These are phyloP conservation scores for Mrakia gelida DNA, from an alignment of 768 basidiomycete species.

Conservation along the genomic window DNA sequence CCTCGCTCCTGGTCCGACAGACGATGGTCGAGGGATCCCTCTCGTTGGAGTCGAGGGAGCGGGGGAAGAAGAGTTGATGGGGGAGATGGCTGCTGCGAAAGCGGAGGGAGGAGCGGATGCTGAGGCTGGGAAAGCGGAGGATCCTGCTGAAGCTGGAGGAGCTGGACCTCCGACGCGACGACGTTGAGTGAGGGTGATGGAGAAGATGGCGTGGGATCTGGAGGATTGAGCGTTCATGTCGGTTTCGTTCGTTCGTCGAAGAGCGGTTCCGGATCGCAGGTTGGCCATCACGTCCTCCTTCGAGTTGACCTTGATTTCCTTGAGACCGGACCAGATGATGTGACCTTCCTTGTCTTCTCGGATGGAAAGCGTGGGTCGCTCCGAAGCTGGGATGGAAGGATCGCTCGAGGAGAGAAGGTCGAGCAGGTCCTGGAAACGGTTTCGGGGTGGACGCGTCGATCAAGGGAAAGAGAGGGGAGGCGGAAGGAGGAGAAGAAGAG, in stretches of 20 bases:
- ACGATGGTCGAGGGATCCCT: conserved; percentile 24
- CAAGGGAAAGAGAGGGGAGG: too few species aligned
- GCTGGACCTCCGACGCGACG: conserved; percentile 46
- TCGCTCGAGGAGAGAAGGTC: conserved; percentile 65
- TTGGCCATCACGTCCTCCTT: conserved; percentile 80
- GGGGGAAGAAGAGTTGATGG: not conserved
- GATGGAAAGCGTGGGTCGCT: conserved; percentile 66
- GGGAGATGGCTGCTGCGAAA: not conserved
- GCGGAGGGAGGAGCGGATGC: not conserved
- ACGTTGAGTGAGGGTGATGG: conserved; percentile 86
- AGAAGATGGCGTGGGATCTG: conserved; percentile 98
- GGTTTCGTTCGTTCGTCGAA: conserved; percentile 91
- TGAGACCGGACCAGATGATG: conserved; percentile 93
- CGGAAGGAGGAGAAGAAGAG: not conserved
- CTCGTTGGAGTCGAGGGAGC: conserved; percentile 19
- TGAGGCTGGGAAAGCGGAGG: not conserved
- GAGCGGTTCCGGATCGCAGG: conserved; percentile 80
- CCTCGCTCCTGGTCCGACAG: not conserved
- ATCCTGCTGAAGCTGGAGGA: conserved; percentile 10
- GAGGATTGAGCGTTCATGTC: conserved; percentile 99
- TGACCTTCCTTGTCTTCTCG: conserved; percentile 94
- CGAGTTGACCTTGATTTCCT: conserved; percentile 82
- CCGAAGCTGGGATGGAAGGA: conserved; percentile 56
- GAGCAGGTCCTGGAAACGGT: conserved; percentile 63
- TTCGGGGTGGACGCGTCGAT: not conserved